A percentile compares a stretch with the other conserved stretches of the same genome.
phyloP scores from a whole-genome alignment of 495 filamentous ascomycete species.

The Halenospora varia region DNA sequence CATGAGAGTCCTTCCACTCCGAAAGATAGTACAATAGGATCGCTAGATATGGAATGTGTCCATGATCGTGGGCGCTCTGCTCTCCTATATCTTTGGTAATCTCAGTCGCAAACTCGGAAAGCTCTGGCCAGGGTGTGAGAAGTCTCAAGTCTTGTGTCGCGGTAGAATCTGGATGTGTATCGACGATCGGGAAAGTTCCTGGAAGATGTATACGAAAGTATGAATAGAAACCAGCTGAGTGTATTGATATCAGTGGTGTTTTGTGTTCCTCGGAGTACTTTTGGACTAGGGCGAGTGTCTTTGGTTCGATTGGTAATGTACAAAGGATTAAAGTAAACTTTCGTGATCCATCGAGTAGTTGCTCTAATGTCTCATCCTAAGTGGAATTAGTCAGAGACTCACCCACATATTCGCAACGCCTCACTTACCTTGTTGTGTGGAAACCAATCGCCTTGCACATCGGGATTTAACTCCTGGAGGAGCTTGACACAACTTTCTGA shows the following conservation, averaged over 20 bases:
- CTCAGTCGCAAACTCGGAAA: constrained; percentile 57
- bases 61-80: constrained; percentile 78
- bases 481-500: constrained; percentile 72
- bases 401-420: too few species aligned
- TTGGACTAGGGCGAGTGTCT: constrained; percentile 54
- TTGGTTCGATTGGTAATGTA: constrained; percentile 59
- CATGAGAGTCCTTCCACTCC: constrained; percentile 72
- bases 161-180: constrained; percentile 90
- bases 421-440: constrained; percentile 35
- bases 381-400: constrained; percentile 7
- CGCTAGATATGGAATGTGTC: constrained; percentile 85
- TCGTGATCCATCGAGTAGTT: constrained; percentile 24
- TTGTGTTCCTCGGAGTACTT: constrained; percentile 53
- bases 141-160: constrained; percentile 83
- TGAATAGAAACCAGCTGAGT: constrained; percentile 85
- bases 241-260: constrained; percentile 76
- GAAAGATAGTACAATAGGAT: constrained; percentile 83
- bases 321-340: constrained; percentile 71
- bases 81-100: constrained; percentile 62
- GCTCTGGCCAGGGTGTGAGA: constrained; percentile 82
- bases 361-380: constrained; percentile 30
- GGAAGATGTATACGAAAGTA: constrained; percentile 76
- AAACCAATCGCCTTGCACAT: constrained; percentile 69
- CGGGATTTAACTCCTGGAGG: constrained; percentile 90
- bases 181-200: constrained; percentile 82